phyloP scores from a whole-genome alignment of 192 early-diverging fungal species.

The Mortierella alpina region DNA sequence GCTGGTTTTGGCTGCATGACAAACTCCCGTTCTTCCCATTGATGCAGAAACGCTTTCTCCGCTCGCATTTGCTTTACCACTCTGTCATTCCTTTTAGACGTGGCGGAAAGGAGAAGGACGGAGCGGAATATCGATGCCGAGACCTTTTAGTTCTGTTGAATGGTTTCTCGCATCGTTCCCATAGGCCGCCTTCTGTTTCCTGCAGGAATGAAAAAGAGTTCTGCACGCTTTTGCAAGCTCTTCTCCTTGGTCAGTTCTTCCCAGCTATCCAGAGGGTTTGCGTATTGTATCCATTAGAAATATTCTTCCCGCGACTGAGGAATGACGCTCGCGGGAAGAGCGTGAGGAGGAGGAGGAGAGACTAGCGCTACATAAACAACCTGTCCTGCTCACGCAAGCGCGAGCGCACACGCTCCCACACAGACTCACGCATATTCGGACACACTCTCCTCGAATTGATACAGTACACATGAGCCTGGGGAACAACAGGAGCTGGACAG shows the following conservation, averaged over 20 bases:
- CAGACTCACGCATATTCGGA: background rate
- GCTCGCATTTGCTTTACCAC: no score
- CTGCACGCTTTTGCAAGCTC: background rate
- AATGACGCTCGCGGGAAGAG: no score
- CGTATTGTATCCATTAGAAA: no score
- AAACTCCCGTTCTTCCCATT: no score
- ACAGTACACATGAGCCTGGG: constrained; percentile 2
- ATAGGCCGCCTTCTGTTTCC: background rate
- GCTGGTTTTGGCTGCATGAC: no score
- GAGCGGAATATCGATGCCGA: background rate
- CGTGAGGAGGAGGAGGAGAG: no score
- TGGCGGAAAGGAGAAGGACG: background rate
- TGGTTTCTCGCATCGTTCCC: background rate
- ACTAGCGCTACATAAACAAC: no score
- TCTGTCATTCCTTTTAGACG: background rate
- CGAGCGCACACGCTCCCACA: background rate
- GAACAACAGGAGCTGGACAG: background rate
- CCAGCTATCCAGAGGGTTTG: no score
- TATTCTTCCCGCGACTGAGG: no score
- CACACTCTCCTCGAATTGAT: background rate
- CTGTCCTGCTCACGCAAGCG: no score
- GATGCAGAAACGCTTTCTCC: no score
- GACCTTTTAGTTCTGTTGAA: background rate
- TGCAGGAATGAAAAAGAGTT: background rate
- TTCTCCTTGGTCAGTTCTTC: no score